Percentiles rank a stretch among this genome's conserved stretches.
Evolutionary conservation across 495 filamentous ascomycete species (phyloP).

Genomic region (Tuber magnatum): DNA sequence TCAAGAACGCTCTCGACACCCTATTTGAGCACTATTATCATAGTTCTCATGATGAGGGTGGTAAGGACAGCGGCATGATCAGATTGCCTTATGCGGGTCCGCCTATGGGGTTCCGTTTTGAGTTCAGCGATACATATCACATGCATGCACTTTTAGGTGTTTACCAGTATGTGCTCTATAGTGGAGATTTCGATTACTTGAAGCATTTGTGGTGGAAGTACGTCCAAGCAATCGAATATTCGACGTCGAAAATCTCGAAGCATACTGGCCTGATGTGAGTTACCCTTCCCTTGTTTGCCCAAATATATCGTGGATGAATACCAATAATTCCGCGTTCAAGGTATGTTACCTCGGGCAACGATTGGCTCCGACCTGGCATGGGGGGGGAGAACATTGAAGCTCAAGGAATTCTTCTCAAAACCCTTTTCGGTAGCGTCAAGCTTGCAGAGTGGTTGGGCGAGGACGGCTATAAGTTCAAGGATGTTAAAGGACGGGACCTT

Average conservation of each 20-base stretch:
- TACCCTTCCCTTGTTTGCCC: no score
- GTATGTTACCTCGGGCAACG: slow-evolving; percentile 50
- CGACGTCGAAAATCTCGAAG: slow-evolving; percentile 48
- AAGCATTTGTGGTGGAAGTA: slow-evolving; percentile 49
- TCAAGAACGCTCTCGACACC: slow-evolving; percentile 47
- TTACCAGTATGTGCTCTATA: slow-evolving; percentile 55
- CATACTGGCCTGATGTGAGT: slow-evolving; percentile 7
- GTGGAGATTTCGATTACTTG: slow-evolving; percentile 51
- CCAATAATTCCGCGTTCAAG: slow-evolving; percentile 43
- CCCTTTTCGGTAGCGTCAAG: slow-evolving; percentile 40
- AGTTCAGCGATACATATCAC: slow-evolving; percentile 56
- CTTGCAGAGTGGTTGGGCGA: slow-evolving; percentile 40
- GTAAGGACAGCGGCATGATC: slow-evolving; percentile 41
- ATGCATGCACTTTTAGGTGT: slow-evolving; percentile 57
- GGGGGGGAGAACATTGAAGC: slow-evolving; percentile 49
- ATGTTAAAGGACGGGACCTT: slow-evolving; percentile 1
- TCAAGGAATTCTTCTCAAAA: slow-evolving; percentile 41
- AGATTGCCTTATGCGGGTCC: slow-evolving; percentile 54
- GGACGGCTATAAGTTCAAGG: slow-evolving; percentile 3
- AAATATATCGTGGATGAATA: slow-evolving; percentile 26
- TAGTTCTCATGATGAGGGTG: slow-evolving; percentile 8
- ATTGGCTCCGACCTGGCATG: slow-evolving; percentile 52
- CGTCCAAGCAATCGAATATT: slow-evolving; percentile 48
- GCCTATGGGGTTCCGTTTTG: slow-evolving; percentile 51
- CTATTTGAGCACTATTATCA: slow-evolving; percentile 46